Percentiles rank a stretch among this genome's conserved stretches.
Evolutionary conservation across 2,329 filamentous ascomycete species (phyloP).

Genomic region (Chaetomiaceae sp.): DNA sequence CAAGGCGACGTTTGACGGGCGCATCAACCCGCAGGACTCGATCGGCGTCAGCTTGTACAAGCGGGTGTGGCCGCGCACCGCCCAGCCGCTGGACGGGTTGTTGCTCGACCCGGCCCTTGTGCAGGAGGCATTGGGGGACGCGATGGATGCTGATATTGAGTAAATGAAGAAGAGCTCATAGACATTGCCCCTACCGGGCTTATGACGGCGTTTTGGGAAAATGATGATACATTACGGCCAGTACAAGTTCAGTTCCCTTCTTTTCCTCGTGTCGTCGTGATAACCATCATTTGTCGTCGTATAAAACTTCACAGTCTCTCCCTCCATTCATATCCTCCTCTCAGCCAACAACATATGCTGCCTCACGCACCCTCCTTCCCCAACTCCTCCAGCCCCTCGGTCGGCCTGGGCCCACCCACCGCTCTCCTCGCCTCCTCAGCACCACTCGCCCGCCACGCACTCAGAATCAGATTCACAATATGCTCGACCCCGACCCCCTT

Average conservation of each 20-base stretch:
- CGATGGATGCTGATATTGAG: conserved; percentile 35
- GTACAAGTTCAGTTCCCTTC: conserved; percentile 1
- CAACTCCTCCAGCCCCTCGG: conserved; percentile 49
- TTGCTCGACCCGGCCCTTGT: conserved; percentile 27
- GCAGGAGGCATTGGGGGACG: conserved; percentile 23
- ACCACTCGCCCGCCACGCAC: conserved; percentile 88
- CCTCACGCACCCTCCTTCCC: conserved; percentile 18
- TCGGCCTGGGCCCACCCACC: conserved; percentile 54
- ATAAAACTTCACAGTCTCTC: conserved; percentile 1
- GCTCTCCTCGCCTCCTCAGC: conserved; percentile 58
- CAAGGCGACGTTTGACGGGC: conserved; percentile 95
- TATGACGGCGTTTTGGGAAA: conserved; percentile 13
- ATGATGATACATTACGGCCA: conserved; percentile 12
- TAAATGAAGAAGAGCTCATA: conserved; percentile 2
- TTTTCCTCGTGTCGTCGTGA: background rate
- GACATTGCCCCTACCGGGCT: conserved; percentile 1
- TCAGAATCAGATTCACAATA: conserved; percentile 82
- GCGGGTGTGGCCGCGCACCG: conserved; percentile 72
- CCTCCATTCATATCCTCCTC: background rate
- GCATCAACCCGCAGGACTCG: conserved; percentile 92
- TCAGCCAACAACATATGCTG: background rate
- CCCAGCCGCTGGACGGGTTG: conserved; percentile 45
- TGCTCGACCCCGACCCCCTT: conserved; percentile 77
- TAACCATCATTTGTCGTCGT: background rate
- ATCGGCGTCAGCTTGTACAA: conserved; percentile 89